phyloP scores from a whole-genome alignment of 2,329 filamentous ascomycete genomes.

The Exophiala alcalophila region DNA sequence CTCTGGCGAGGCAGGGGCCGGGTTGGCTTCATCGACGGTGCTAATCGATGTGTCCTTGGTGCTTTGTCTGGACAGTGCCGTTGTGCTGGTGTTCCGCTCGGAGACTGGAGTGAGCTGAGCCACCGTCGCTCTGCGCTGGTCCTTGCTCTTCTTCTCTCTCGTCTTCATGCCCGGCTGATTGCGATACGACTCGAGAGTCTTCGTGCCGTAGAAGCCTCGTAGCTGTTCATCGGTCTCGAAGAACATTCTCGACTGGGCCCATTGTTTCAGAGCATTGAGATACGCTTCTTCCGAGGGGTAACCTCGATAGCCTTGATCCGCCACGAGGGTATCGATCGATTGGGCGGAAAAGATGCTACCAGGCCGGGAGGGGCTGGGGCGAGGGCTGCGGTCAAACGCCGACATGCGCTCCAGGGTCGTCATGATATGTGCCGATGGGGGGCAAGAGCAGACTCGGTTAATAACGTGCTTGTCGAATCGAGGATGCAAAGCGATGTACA shows the following conservation, averaged over 20 bases:
- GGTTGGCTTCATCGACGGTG: not conserved
- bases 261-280: constrained; percentile 19
- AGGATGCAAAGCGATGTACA: too few relatives aligned
- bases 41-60: too few relatives aligned
- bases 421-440: too few relatives aligned
- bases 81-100: constrained; percentile 6
- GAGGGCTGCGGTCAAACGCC: constrained; percentile 4
- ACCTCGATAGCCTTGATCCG: constrained; percentile 20
- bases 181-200: constrained; percentile 21
- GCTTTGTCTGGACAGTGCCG: constrained; percentile 3
- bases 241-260: constrained; percentile 21
- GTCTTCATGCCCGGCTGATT: constrained; percentile 3
- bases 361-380: constrained; percentile 30
- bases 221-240: constrained; percentile 17
- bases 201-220: constrained; percentile 23
- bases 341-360: constrained; percentile 49
- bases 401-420: constrained; percentile 5
- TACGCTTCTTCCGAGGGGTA: constrained; percentile 24
- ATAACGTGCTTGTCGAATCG: too few relatives aligned
- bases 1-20: constrained; percentile 2
- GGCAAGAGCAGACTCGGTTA: too few relatives aligned
- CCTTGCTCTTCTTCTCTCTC: constrained; percentile 3
- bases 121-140: constrained; percentile 8
- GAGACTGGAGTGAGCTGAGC: constrained; percentile 11
- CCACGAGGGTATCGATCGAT: constrained; percentile 44